Percentiles rank a stretch among this genome's conserved stretches.
phyloP scores from a whole-genome alignment of 208 protist genomes.

The Porcisia deanei region DNA sequence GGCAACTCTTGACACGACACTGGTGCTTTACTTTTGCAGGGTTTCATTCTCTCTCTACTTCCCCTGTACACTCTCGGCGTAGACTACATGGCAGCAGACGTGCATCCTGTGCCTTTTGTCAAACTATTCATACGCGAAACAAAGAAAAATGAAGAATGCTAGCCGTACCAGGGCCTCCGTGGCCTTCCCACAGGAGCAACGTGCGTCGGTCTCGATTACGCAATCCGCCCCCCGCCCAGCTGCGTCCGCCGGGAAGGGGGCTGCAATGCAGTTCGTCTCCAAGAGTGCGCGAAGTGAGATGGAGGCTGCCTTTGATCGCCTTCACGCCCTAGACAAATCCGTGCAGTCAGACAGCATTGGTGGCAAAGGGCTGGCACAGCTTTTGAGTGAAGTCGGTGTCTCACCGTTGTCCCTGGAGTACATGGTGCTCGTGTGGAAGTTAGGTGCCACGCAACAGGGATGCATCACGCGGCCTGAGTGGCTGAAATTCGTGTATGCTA shows the following conservation, averaged over 20 bases:
- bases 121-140: background rate
- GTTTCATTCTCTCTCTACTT: background rate
- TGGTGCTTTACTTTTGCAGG: background rate
- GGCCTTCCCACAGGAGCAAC: conserved; percentile 11
- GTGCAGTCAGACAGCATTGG: conserved; percentile 53
- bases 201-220: background rate
- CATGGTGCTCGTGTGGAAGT: conserved; percentile 77
- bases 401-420: conserved; percentile 46
- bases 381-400: conserved; percentile 62
- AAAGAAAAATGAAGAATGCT: conserved; percentile 4
- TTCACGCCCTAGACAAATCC: conserved; percentile 40
- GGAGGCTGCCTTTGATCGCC: conserved; percentile 61
- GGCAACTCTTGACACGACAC: too few species aligned
- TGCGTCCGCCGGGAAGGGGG: conserved; percentile 1
- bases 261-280: conserved; percentile 9
- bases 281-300: conserved; percentile 49
- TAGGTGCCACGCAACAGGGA: conserved; percentile 50
- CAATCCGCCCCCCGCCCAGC: background rate
- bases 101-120: background rate
- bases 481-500: conserved; percentile 61
- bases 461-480: conserved; percentile 73
- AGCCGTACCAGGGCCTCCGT: conserved; percentile 1
- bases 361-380: conserved; percentile 52
- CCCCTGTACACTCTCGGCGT: background rate
- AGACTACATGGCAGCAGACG: background rate